Base-by-base conservation (phyloP, 2,329 filamentous ascomycete genomes). In the Fusarium foetens region DNA sequence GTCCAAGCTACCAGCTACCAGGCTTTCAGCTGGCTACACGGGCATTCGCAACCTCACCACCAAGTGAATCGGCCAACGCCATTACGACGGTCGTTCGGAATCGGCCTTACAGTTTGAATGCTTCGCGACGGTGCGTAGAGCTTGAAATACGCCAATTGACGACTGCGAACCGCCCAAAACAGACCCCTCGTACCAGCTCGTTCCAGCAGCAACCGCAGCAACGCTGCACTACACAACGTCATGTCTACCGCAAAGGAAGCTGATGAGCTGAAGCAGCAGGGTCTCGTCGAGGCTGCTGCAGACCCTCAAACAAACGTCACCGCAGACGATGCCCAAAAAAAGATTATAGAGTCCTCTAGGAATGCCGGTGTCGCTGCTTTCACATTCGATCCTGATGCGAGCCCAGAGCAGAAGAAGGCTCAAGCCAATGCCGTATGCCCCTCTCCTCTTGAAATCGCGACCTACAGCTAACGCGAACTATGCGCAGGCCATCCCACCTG, bases 301-400 rank as follows among this genome's bases (percentile, higher is more conserved):
- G 88, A 97, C 80, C 90, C 93, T 39, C 83, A 93, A 75, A 92
- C 87, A 79, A 84, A 82, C 48, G 88, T 94, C 72, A 89, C 90
- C 42, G 86, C 93, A 51, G 88, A 92, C 43, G 90, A 91, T 71
- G 93, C 93, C 36, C 88, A 97, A 83, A 86, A 89, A 74, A 89
- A 89, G 76, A 87, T 98, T 53, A 87, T 97, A 31, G 86, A 93
- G 59, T 91, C 97, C 81, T 94, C 93, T 74, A 90, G 87, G 78
- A 92, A 92, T 77, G 93, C 92, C 17, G 96, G 96, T 45, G 89
- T 92, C 29, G 84, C 91, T 35, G 95, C 94, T 71, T 96, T 93
- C 80, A 89, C 91, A 70, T 99, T 98, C 83, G 89, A 99, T 79
- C 94, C 96, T 2, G 84, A 97, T 84, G 95, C 94, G 45, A 91